Evolutionary conservation across 169 alveolate genomes (phyloP).

Genomic region (Toxoplasma gondii): DNA sequence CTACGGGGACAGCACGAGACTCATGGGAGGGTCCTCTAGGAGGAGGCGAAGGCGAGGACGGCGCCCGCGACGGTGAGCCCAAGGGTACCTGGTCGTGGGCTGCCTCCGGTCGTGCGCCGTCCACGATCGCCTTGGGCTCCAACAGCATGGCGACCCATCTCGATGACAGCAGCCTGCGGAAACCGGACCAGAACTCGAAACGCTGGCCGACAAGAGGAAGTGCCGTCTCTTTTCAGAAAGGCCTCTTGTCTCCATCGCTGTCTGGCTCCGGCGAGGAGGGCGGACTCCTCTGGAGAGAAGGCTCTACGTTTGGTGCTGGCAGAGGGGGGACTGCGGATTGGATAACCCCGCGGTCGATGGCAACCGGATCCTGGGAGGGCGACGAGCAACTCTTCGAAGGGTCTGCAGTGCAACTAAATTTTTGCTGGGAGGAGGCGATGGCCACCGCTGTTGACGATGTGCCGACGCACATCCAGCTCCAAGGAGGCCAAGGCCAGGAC

Average conservation of each 20-base stretch:
- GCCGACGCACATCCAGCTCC: background rate
- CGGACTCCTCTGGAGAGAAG: background rate
- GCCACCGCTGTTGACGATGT: background rate
- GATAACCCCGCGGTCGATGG: constrained; percentile 5
- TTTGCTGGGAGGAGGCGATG: background rate
- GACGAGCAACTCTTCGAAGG: constrained; percentile 38
- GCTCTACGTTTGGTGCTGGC: background rate
- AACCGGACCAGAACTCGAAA: background rate
- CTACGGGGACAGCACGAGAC: background rate
- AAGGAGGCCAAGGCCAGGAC: background rate
- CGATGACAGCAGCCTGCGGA: background rate
- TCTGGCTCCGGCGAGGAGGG: background rate
- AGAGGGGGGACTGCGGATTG: background rate
- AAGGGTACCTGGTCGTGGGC: background rate
- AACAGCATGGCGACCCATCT: background rate
- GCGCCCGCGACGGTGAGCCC: background rate
- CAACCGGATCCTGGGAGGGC: background rate
- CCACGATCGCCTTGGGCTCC: background rate
- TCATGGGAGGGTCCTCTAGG: background rate
- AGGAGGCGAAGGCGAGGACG: background rate
- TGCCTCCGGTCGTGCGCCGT: background rate
- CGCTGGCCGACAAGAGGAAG: background rate
- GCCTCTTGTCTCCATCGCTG: background rate
- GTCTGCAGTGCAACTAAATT: background rate
- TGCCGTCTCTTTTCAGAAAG: constrained; percentile 12